A percentile compares a stretch with the other conserved stretches of the same genome.
Conservation (phyloP, 1,284 basidiomycete genomes). For the Tranzscheliella williamsii region DNA sequence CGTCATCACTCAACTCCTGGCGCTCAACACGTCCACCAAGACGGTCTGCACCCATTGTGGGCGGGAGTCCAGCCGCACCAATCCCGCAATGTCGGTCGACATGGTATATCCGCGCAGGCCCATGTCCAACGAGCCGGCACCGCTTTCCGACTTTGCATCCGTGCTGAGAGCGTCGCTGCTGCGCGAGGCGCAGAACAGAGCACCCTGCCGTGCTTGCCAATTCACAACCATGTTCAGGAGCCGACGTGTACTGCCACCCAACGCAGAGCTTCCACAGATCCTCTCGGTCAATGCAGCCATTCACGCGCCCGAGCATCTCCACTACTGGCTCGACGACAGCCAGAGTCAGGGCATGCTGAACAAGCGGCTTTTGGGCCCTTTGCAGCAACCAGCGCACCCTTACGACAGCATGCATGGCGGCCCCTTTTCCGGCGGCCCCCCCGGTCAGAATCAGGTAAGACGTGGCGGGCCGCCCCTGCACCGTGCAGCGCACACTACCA, state of each 20-base stretch:
- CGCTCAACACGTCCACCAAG: slow-evolving; percentile 33
- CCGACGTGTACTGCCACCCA: slow-evolving; percentile 69
- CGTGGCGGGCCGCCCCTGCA: background rate
- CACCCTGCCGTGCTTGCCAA: slow-evolving; percentile 77
- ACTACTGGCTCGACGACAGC: slow-evolving; percentile 73
- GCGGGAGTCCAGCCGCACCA: slow-evolving; percentile 67
- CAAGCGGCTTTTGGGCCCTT: background rate
- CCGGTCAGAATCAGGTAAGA: background rate
- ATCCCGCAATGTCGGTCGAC: slow-evolving; percentile 67
- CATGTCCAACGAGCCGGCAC: slow-evolving; percentile 66
- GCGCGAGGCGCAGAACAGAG: slow-evolving; percentile 80
- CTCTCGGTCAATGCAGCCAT: slow-evolving; percentile 84
- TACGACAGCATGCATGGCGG: slow-evolving; percentile 5
- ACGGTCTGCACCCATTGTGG: slow-evolving; percentile 79
- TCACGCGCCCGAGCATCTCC: slow-evolving; percentile 74
- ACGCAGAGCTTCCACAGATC: slow-evolving; percentile 72
- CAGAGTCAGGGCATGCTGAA: slow-evolving; percentile 10
- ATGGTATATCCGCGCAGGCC: slow-evolving; percentile 79
- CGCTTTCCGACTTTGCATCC: slow-evolving; percentile 69
- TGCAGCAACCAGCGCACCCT: slow-evolving; percentile 9
- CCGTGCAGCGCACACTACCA: too few species aligned
- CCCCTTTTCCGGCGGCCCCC: background rate
- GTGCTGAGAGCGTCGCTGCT: slow-evolving; percentile 77
- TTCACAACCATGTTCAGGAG: slow-evolving; percentile 64
- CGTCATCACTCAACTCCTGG: slow-evolving; percentile 17